Percentiles rank a stretch among this genome's conserved stretches.
Evolutionary conservation across 768 basidiomycete species (phyloP).

Genomic region (Asterophora parasitica): DNA sequence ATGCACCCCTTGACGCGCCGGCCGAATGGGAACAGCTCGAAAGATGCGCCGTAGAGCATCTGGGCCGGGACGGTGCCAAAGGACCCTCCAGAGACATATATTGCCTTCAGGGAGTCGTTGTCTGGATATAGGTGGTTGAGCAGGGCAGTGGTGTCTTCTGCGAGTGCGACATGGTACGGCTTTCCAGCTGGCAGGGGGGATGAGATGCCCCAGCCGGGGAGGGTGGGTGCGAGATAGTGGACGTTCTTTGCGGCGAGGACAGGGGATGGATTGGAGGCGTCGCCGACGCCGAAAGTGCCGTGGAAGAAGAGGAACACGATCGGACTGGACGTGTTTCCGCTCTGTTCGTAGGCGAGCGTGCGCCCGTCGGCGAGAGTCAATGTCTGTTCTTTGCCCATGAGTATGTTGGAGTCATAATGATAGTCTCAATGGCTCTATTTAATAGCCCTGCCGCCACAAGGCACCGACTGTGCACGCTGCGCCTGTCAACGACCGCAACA

Average conservation of each 20-base stretch:
- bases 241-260: constrained; percentile 14
- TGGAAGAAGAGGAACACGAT: constrained; percentile 36
- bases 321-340: constrained; percentile 29
- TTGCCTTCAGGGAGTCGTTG: constrained; percentile 22
- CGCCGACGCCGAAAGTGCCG: constrained; percentile 33
- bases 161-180: constrained; percentile 30
- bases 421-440: neutral
- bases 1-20: constrained; percentile 32
- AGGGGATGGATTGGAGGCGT: constrained; percentile 15
- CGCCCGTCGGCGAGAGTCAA: constrained; percentile 16
- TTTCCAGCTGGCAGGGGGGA: constrained; percentile 25
- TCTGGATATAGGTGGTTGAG: constrained; percentile 35
- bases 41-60: constrained; percentile 42
- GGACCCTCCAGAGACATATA: constrained; percentile 40
- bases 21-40: constrained; percentile 38
- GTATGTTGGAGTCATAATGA: neutral
- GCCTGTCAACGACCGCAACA: no score
- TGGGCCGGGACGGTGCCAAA: constrained; percentile 41
- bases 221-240: constrained; percentile 32
- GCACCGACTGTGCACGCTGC: no score
- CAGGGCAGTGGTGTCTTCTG: constrained; percentile 32
- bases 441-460: no score
- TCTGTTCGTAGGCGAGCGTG: constrained; percentile 32
- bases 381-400: constrained; percentile 1
- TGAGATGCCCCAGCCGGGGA: constrained; percentile 44